phyloP scores from a whole-genome alignment of 257 asterid genomes.

The Paulownia fortunei region DNA sequence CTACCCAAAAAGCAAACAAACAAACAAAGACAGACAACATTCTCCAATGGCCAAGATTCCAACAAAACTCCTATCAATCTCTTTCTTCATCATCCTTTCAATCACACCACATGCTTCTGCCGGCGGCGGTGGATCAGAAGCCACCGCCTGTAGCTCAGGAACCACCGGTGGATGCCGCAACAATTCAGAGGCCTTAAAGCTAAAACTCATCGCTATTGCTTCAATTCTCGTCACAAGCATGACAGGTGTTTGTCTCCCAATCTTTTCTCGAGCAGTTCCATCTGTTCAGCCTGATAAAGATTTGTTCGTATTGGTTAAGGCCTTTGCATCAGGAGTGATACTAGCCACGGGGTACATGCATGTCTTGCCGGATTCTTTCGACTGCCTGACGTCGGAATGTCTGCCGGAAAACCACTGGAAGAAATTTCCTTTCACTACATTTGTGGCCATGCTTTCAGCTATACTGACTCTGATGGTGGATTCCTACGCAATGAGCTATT shows the following conservation, averaged over 20 bases:
- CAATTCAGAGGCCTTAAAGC: conserved; percentile 30
- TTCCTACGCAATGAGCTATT: conserved; percentile 47
- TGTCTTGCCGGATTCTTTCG: conserved; percentile 50
- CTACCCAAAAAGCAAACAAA: too few relatives aligned
- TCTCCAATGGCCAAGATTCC: conserved; percentile 15
- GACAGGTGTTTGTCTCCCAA: conserved; percentile 47
- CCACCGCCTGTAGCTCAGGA: conserved; percentile 16
- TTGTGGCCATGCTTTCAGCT: conserved; percentile 52
- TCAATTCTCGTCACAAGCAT: conserved; percentile 42
- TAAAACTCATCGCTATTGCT: conserved; percentile 43
- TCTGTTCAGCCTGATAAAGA: conserved; percentile 40
- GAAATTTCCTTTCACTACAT: conserved; percentile 47
- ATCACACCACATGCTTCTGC: background rate
- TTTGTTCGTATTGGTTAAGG: conserved; percentile 44
- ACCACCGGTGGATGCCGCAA: conserved; percentile 17
- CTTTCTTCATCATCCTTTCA: background rate
- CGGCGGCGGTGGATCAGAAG: background rate
- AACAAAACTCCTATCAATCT: background rate
- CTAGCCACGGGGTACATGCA: conserved; percentile 57
- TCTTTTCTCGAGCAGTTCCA: conserved; percentile 33
- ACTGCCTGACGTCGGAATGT: conserved; percentile 37
- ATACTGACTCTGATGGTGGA: conserved; percentile 44
- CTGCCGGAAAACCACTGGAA: conserved; percentile 48
- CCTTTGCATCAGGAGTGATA: conserved; percentile 52
- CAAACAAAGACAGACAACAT: too few relatives aligned